Evolutionary conservation across 2,329 filamentous ascomycete genomes (phyloP).

Genomic region (Triangularia verruculosa): DNA sequence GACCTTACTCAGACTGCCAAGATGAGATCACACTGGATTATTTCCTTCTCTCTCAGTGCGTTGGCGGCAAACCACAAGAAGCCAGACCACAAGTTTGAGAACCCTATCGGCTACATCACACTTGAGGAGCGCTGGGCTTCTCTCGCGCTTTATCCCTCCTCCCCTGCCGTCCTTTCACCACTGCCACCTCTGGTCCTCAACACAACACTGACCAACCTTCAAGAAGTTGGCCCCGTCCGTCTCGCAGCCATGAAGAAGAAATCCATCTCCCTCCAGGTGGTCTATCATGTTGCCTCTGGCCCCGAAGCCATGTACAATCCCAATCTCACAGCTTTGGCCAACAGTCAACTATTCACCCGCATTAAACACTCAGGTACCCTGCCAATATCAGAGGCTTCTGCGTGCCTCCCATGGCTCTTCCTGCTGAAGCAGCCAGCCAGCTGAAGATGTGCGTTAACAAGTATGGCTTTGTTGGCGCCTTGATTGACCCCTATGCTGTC

Average conservation of each 20-base stretch:
- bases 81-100: neutral
- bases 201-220: neutral
- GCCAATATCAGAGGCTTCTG: constrained; percentile 31
- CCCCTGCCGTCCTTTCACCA: neutral
- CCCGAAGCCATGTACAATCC: neutral
- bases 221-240: neutral
- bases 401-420: constrained; percentile 32
- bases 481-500: constrained; percentile 41
- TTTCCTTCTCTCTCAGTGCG: neutral
- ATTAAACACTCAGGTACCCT: constrained; percentile 11
- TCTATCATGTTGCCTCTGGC: neutral
- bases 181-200: neutral
- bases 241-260: neutral
- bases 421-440: constrained; percentile 40
- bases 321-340: constrained; percentile 15
- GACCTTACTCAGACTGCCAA: neutral
- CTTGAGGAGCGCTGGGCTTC: neutral
- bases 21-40: neutral
- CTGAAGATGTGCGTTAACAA: constrained; percentile 40
- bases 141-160: neutral
- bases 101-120: neutral
- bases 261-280: neutral
- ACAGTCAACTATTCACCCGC: constrained; percentile 27
- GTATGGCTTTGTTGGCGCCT: constrained; percentile 46
- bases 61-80: neutral